A percentile compares a stretch with the other conserved stretches of the same genome.
Conservation (phyloP, 2,329 filamentous ascomycete species). For the Beauveria sp. region DNA sequence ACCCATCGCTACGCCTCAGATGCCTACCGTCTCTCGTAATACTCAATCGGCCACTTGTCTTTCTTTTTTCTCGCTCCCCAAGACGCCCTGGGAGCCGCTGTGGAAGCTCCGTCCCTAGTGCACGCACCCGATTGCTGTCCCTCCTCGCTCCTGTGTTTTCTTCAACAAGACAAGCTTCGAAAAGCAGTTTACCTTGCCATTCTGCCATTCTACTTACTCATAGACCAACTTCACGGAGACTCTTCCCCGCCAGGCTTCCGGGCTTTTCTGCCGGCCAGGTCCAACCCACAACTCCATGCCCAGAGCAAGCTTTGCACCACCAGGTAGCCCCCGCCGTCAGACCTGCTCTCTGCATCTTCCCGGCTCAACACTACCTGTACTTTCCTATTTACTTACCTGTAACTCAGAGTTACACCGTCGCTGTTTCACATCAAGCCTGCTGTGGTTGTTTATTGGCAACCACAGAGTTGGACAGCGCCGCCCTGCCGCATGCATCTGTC, state of each 20-base stretch:
- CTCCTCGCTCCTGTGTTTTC: constrained; percentile 4
- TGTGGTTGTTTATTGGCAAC: constrained; percentile 5
- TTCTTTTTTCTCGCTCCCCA: constrained; percentile 1
- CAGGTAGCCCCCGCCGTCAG: constrained; percentile 3
- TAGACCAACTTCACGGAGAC: not conserved
- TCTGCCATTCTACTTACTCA: not conserved
- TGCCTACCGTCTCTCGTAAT: not conserved
- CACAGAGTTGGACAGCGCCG: constrained; percentile 2
- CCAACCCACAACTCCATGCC: not conserved
- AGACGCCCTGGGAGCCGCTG: not conserved
- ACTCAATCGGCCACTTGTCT: not conserved
- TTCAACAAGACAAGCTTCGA: not conserved
- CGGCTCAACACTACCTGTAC: not conserved
- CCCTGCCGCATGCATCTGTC: constrained; percentile 6
- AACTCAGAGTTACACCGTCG: constrained; percentile 4
- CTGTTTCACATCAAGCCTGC: constrained; percentile 9
- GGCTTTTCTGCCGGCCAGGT: not conserved
- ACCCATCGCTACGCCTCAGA: not conserved
- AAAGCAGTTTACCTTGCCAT: not conserved
- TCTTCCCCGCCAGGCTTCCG: not conserved
- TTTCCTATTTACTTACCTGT: not conserved
- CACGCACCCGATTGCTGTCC: not conserved
- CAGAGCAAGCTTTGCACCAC: not conserved
- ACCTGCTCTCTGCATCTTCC: constrained; percentile 1
- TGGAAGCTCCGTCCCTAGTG: constrained; percentile 1